Percentiles rank a stretch among this genome's conserved stretches.
These are phyloP conservation scores for Podospora australis DNA, from an alignment of 495 filamentous ascomycete species.

Conservation along the genomic window DNA sequence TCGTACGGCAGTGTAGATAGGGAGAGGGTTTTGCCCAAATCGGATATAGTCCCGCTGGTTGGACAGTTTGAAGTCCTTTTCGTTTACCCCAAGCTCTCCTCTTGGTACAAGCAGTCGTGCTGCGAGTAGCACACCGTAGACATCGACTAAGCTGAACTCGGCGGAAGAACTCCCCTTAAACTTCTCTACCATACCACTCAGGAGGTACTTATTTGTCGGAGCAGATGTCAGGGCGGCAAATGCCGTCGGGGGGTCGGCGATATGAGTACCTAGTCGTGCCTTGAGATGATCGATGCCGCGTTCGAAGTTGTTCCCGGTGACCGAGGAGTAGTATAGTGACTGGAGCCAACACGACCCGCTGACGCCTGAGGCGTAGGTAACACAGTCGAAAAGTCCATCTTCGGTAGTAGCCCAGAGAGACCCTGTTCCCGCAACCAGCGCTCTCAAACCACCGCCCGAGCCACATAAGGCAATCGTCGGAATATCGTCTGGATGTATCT, in stretches of 20 bases:
- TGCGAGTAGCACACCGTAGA: slow-evolving; percentile 81
- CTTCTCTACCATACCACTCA: slow-evolving; percentile 85
- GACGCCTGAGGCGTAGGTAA: slow-evolving; percentile 90
- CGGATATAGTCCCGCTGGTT: slow-evolving; percentile 67
- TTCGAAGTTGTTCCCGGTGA: slow-evolving; percentile 57
- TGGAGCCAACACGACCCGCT: slow-evolving; percentile 96
- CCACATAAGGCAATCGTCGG: slow-evolving; percentile 89
- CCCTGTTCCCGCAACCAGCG: slow-evolving; percentile 81
- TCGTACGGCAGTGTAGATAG: slow-evolving; percentile 89
- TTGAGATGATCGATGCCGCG: slow-evolving; percentile 79
- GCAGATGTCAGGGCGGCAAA: slow-evolving; percentile 68
- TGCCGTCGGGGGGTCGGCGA: slow-evolving; percentile 83
- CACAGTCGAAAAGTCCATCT: slow-evolving; percentile 83
- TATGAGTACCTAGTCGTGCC: slow-evolving; percentile 72
- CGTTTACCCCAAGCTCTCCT: slow-evolving; percentile 68
- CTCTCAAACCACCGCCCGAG: slow-evolving; percentile 84
- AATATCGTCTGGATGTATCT: slow-evolving; percentile 88
- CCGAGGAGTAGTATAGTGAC: slow-evolving; percentile 77
- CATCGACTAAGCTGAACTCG: slow-evolving; percentile 83
- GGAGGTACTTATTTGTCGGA: slow-evolving; percentile 86
- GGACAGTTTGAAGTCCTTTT: slow-evolving; percentile 79
- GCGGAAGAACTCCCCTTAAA: slow-evolving; percentile 73
- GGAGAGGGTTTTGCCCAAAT: slow-evolving; percentile 74
- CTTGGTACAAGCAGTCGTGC: slow-evolving; percentile 78
- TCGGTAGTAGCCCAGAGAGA: slow-evolving; percentile 76